Percentiles rank a stretch among this genome's conserved stretches.
These are phyloP conservation scores for Phycomyces nitens DNA, from an alignment of 192 early-diverging fungal genomes.

Conservation along the genomic window DNA sequence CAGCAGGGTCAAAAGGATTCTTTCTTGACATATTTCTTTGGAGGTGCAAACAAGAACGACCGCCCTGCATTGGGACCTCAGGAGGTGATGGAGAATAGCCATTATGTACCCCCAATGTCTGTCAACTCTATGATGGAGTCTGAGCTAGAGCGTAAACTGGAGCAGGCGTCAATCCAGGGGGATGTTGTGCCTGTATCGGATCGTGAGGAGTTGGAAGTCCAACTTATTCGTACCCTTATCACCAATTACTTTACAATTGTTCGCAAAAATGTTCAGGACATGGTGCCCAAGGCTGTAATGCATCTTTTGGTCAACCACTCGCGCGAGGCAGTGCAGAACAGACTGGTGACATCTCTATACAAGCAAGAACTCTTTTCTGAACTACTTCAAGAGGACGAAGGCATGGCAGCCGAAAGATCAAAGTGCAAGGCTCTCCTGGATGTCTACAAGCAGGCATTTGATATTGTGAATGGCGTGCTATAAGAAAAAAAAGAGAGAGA, in stretches of 20 bases:
- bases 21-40: slow-evolving; percentile 45
- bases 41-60: slow-evolving; percentile 38
- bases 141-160: slow-evolving; percentile 33
- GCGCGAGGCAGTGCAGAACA: slow-evolving; percentile 71
- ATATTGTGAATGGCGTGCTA: slow-evolving; percentile 57
- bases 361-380: slow-evolving; percentile 66
- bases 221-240: slow-evolving; percentile 78
- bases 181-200: slow-evolving; percentile 22
- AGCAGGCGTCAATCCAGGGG: slow-evolving; percentile 39
- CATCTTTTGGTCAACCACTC: slow-evolving; percentile 75
- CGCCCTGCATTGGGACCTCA: slow-evolving; percentile 30
- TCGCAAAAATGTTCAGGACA: slow-evolving; percentile 75
- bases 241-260: slow-evolving; percentile 77
- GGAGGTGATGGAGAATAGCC: slow-evolving; percentile 20
- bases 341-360: slow-evolving; percentile 70
- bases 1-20: slow-evolving; percentile 30
- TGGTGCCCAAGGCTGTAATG: slow-evolving; percentile 83
- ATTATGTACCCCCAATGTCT: slow-evolving; percentile 30
- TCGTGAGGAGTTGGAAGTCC: slow-evolving; percentile 74
- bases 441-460: slow-evolving; percentile 76
- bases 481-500: slow-evolving; percentile 11
- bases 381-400: slow-evolving; percentile 74
- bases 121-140: slow-evolving; percentile 37
- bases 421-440: slow-evolving; percentile 76
- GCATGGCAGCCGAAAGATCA: slow-evolving; percentile 64